Percentiles rank a stretch among this genome's conserved stretches.
Conservation (phyloP, 1,284 basidiomycete species). For the Butyriboletus appendiculatus region DNA sequence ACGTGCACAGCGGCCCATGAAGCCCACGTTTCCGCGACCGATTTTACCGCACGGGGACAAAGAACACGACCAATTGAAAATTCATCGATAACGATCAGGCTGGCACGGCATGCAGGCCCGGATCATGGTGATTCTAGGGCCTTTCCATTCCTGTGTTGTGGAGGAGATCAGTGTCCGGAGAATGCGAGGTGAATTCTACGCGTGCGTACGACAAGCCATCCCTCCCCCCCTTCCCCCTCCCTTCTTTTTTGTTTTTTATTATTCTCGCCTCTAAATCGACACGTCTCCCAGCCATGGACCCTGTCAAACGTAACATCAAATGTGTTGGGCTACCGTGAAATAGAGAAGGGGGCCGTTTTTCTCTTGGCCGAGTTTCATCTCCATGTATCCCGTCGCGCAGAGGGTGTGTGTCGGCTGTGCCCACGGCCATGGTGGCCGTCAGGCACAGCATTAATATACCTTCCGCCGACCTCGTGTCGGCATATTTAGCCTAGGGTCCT, state of each 20-base stretch:
- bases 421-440: conserved; percentile 1
- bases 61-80: not conserved
- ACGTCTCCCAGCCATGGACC: conserved; percentile 11
- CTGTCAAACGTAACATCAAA: not conserved
- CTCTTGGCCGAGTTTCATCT: conserved; percentile 2
- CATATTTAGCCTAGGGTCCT: not conserved
- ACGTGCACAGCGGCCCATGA: conserved; percentile 2
- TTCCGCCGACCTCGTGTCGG: conserved; percentile 21
- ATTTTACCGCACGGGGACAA: conserved; percentile 3
- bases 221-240: no score
- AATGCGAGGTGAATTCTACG: not conserved
- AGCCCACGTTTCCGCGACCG: not conserved
- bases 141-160: not conserved
- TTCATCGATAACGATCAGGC: not conserved
- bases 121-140: not conserved
- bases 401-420: conserved; percentile 4
- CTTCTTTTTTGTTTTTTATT: not conserved
- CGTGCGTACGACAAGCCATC: conserved; percentile 2
- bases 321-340: not conserved
- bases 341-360: not conserved
- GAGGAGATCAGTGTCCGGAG: not conserved
- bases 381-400: not conserved
- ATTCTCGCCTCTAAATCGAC: not conserved
- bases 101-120: conserved; percentile 1
- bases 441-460: conserved; percentile 5